Base-by-base conservation (phyloP, 2,329 filamentous ascomycete species). In the Thelonectria olida region DNA sequence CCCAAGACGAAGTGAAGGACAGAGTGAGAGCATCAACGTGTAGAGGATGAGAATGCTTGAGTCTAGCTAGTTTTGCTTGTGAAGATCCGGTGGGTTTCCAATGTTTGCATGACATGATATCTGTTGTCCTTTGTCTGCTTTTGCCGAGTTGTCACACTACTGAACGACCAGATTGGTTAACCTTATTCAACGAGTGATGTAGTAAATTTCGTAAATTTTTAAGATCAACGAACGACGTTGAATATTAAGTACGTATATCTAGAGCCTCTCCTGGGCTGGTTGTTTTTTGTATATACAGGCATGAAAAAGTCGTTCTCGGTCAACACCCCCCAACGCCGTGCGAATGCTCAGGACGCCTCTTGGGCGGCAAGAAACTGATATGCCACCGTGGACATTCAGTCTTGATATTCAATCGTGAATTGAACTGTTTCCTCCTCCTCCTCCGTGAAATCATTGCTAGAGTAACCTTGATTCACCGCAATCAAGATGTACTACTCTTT, bases 1-100 rank as follows among this genome's bases (percentile, higher is more conserved):
- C 82, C 82, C 1, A 84, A 81, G 71, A 78, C 78, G 66, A 65
- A 67, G 42, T 55, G 39, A 66, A 22, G 10, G 20, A 34, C 25
- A 36, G n/a, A 22, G 20, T 41, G n/a, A 22, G 28, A 39, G 8
- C 10, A 19, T 50, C 39, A 53, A 47, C 15, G 12, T 54, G 9
- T 34, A 34, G 12, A 34, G 12, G 13, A 15, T 34, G 4, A 15
- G 4, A 2, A 34, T 34, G 31, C 3, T 25, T 3, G n/a, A 38
- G 22, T 5, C 20, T 9, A 5, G 19, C 22, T 13, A 4, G 31
- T 15, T 3, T n/a, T 8, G 28, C 12, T 34, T 5, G 12, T 34
- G 31, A 15, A 34, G 31, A 34, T 34, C 7, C 9, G 31, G 31
- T 12, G 12, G 12, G 31, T n/a, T n/a, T n/a, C n/a, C n/a, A n/a